phyloP scores from a whole-genome alignment of 2,329 filamentous ascomycete species.

The Penicillium sp. region DNA sequence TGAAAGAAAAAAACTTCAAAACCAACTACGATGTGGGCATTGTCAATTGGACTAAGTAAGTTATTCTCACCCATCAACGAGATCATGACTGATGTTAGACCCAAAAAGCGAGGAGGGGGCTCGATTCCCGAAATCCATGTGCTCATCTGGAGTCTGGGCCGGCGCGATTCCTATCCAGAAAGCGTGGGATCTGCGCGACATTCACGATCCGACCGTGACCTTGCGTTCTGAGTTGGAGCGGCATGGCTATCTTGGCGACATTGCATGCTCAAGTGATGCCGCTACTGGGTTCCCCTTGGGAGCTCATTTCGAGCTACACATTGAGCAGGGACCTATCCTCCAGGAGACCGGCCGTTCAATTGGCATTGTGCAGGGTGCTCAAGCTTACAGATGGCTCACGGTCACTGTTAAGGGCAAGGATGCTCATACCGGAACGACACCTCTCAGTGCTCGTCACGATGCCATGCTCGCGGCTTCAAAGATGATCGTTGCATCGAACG shows the following conservation, averaged over 20 bases:
- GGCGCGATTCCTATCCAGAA: conserved; percentile 62
- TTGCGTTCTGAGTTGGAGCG: conserved; percentile 66
- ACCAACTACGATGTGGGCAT: conserved; percentile 70
- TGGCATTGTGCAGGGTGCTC: conserved; percentile 68
- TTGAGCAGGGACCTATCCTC: conserved; percentile 76
- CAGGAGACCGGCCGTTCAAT: conserved; percentile 64
- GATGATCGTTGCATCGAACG: conserved; percentile 66
- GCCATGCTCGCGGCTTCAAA: conserved; percentile 66
- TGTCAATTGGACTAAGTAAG: conserved; percentile 62
- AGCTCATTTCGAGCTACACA: conserved; percentile 79
- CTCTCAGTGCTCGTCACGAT: conserved; percentile 63
- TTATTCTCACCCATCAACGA: conserved; percentile 42
- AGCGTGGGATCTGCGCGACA: conserved; percentile 62
- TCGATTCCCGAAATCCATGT: conserved; percentile 73
- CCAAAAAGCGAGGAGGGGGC: conserved; percentile 70
- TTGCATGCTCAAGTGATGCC: conserved; percentile 54
- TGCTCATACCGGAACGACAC: conserved; percentile 72
- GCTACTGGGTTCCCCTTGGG: conserved; percentile 60
- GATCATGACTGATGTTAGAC: background rate
- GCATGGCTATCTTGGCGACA: conserved; percentile 67
- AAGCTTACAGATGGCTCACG: conserved; percentile 71
- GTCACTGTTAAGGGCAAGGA: conserved; percentile 66
- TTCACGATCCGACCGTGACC: conserved; percentile 59
- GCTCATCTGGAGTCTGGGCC: conserved; percentile 74
- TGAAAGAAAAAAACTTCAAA: conserved; percentile 67